These are phyloP conservation scores for Epicoccum sorghinum DNA, from an alignment of 2,329 filamentous ascomycete genomes.

Conservation along the genomic window DNA sequence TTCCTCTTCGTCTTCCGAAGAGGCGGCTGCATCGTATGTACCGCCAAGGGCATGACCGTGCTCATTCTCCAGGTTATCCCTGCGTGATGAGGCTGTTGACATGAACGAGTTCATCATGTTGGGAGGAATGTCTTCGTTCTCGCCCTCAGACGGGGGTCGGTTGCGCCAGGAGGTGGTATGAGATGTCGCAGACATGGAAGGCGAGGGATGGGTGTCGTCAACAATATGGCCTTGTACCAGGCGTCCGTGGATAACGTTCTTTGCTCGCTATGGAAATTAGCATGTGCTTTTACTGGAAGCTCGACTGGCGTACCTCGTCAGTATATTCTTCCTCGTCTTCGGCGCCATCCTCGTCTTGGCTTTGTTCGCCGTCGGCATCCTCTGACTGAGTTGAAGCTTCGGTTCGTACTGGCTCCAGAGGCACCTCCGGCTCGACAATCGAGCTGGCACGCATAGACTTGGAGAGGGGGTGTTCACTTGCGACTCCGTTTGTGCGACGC, in stretches of 20 bases:
- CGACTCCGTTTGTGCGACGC: slow-evolving; percentile 36
- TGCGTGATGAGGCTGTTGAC: slow-evolving; percentile 75
- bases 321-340: slow-evolving; percentile 59
- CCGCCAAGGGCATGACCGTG: slow-evolving; percentile 79
- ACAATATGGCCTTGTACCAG: slow-evolving; percentile 95
- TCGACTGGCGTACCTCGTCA: slow-evolving; percentile 60
- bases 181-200: slow-evolving; percentile 68
- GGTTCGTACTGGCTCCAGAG: slow-evolving; percentile 32
- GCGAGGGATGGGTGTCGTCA: slow-evolving; percentile 88
- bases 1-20: slow-evolving; percentile 92
- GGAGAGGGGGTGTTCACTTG: slow-evolving; percentile 40
- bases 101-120: slow-evolving; percentile 83
- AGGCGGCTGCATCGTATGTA: slow-evolving; percentile 79
- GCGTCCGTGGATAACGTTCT: slow-evolving; percentile 89
- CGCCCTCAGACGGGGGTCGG: slow-evolving; percentile 54
- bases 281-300: background rate
- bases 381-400: slow-evolving; percentile 26
- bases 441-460: slow-evolving; percentile 46
- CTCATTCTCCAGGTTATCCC: slow-evolving; percentile 46
- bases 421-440: slow-evolving; percentile 40
- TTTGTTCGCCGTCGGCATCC: slow-evolving; percentile 21
- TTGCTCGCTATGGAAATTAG: slow-evolving; percentile 62
- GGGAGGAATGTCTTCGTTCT: slow-evolving; percentile 66
- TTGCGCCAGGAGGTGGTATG: slow-evolving; percentile 59
- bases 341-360: slow-evolving; percentile 30